Evolutionary conservation across 2,329 filamentous ascomycete species (phyloP).

Genomic region (Apiospora koreana): DNA sequence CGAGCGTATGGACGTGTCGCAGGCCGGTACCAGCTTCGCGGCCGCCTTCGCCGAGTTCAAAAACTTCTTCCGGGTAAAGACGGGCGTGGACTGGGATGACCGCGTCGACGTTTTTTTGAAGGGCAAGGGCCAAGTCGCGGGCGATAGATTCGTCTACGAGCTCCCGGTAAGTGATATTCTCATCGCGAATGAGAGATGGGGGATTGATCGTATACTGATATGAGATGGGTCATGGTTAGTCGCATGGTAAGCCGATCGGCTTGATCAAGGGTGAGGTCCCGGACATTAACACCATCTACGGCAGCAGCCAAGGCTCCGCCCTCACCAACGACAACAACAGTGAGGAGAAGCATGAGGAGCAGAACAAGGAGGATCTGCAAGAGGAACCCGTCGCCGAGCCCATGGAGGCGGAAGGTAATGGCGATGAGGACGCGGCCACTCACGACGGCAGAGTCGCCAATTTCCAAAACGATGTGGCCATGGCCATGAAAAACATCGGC

Average conservation of each 20-base stretch:
- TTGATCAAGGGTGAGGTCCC: slow-evolving; percentile 16
- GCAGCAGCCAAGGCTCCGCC: background rate
- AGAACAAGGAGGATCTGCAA: too few species aligned
- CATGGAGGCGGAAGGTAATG: too few species aligned
- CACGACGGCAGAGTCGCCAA: too few species aligned
- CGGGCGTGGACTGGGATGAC: slow-evolving; percentile 22
- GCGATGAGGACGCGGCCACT: background rate
- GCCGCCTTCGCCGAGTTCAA: background rate
- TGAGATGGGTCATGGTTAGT: background rate
- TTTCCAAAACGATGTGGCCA: too few species aligned
- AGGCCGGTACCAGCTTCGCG: background rate
- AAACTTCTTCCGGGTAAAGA: slow-evolving; percentile 24
- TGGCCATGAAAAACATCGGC: too few species aligned
- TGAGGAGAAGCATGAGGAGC: background rate
- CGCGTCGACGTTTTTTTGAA: background rate
- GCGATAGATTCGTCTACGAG: background rate
- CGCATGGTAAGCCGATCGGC: slow-evolving; percentile 31
- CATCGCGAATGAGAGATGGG: background rate
- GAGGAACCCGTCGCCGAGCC: too few species aligned
- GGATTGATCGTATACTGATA: background rate
- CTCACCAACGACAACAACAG: background rate
- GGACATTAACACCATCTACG: background rate
- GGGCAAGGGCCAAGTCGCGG: background rate
- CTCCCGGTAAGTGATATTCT: background rate
- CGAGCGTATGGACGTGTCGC: background rate